Evolutionary conservation across 2,329 filamentous ascomycete species (phyloP), one percentile per base, ranked within the genome.

Genomic region (Aspergillus tubingensis): DNA sequence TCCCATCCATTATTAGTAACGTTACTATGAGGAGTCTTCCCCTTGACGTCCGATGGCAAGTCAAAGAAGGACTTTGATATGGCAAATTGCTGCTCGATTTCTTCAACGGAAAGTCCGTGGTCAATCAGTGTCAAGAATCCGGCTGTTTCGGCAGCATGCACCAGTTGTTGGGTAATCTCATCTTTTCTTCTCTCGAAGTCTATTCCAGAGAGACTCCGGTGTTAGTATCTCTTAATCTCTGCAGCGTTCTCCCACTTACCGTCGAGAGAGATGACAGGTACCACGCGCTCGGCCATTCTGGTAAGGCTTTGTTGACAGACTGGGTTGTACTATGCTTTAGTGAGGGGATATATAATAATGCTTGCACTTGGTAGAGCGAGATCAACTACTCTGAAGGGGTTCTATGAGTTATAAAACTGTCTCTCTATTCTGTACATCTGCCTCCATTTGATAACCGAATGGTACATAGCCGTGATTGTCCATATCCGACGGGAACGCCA

Each of bases 1-100:
- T 58, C 56, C 56, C 56, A 58, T 11, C 56, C 56, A 23, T 58
- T 58, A 36, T 58, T 58, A 8, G 56, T 52, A 30, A 43, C 21
- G n/a, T 1, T 13, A 30, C 25, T 25, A 36, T 58, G 56, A 13
- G 56, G 47, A 21, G 25, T 52, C 32, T 58, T 52, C 2, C 47
- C 48, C 43, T 58, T 58, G 19, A 36, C 13, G 2, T 51, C 47
- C 19, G 8, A n/a, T 17, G 56, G 56, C 13, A 58, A 25, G 51
- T 52, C 56, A 32, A 58, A 58, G 32, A 58, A 58, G 5, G n/a
- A 15, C 36, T 58, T 58, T 3, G 47, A 52, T 19, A 58, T 17
- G 23, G 48, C 47, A n/a, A 58, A 58, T 38, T 52, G 47, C 5
- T 3, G n/a, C 32, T 58, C 48, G 27, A 58, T 58, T 19, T 58